Percentiles rank a stretch among this genome's conserved stretches.
phyloP scores from a whole-genome alignment of 2,329 filamentous ascomycete species.

The Phialemonium atrogriseum region DNA sequence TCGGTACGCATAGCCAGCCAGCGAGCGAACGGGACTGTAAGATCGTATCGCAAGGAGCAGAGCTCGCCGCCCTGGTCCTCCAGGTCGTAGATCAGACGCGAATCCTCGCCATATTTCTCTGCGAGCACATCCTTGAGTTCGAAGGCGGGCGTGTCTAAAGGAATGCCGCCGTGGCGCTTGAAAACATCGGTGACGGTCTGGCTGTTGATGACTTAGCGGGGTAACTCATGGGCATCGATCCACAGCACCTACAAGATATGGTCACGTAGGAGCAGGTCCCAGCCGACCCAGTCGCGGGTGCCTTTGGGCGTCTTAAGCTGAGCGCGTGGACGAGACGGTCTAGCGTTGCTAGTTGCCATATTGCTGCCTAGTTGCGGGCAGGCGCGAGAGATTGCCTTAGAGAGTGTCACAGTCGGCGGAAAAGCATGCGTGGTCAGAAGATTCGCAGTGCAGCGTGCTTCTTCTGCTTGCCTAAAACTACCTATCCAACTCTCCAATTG shows the following conservation, averaged over 20 bases:
- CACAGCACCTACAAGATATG: slow-evolving; percentile 44
- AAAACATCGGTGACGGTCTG: slow-evolving; percentile 13
- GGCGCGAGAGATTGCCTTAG: too few relatives aligned
- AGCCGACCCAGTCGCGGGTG: slow-evolving; percentile 62
- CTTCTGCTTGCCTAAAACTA: too few relatives aligned
- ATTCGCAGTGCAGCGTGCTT: too few relatives aligned
- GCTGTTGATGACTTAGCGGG: slow-evolving; percentile 7
- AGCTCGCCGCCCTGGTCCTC: slow-evolving; percentile 77
- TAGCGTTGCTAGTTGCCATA: too few relatives aligned
- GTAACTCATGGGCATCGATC: neutral
- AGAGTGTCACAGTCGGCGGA: too few relatives aligned
- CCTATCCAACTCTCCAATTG: too few relatives aligned
- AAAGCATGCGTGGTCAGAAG: too few relatives aligned
- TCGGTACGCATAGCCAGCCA: slow-evolving; percentile 87
- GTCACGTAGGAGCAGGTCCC: slow-evolving; percentile 60
- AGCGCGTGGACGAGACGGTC: too few relatives aligned
- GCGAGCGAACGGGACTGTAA: slow-evolving; percentile 83
- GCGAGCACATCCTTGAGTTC: slow-evolving; percentile 50
- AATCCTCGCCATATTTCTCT: slow-evolving; percentile 57
- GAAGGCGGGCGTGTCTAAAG: slow-evolving; percentile 67
- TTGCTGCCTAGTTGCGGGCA: too few relatives aligned
- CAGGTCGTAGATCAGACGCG: slow-evolving; percentile 65
- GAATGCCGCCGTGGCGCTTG: slow-evolving; percentile 57
- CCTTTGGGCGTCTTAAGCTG: slow-evolving; percentile 72
- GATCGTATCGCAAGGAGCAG: slow-evolving; percentile 71